Percentiles rank a stretch among this genome's conserved stretches.
Conservation (phyloP, 495 filamentous ascomycete species). For the Lasiosphaeria hispida region DNA sequence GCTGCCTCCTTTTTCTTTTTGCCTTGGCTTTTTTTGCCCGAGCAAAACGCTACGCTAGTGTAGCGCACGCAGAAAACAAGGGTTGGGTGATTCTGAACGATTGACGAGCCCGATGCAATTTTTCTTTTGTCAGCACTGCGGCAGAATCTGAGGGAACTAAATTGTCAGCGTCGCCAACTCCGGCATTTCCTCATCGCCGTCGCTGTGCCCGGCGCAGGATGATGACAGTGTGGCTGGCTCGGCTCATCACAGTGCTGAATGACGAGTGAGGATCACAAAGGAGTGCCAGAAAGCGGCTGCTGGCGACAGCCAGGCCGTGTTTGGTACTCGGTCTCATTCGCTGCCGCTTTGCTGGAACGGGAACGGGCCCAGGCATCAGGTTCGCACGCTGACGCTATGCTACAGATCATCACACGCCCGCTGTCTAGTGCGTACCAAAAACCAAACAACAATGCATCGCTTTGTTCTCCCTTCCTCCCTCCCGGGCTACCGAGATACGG, state of each 20-base stretch:
- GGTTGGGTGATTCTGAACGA: neutral
- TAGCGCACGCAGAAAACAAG: neutral
- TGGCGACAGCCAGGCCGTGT: neutral
- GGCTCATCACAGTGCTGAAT: neutral
- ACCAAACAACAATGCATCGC: too few relatives aligned
- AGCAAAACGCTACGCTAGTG: neutral
- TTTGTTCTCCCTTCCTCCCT: too few relatives aligned
- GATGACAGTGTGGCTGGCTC: too few relatives aligned
- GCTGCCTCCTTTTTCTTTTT: neutral
- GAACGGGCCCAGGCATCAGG: neutral
- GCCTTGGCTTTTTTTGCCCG: neutral
- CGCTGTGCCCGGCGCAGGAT: too few relatives aligned
- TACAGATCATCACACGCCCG: too few relatives aligned
- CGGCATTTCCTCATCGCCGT: too few relatives aligned
- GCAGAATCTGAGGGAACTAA: too few relatives aligned
- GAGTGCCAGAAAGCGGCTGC: neutral
- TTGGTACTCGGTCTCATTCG: constrained; percentile 14
- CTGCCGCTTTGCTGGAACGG: constrained; percentile 9
- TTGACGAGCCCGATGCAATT: neutral
- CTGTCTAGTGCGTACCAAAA: too few relatives aligned
- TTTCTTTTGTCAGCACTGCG: too few relatives aligned
- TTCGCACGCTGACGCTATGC: too few relatives aligned
- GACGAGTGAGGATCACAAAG: neutral
- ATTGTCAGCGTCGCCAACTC: too few relatives aligned
- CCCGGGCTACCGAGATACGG: too few relatives aligned